phyloP scores from a whole-genome alignment of 1,139 yeast species.

The Candida glucosophila region DNA sequence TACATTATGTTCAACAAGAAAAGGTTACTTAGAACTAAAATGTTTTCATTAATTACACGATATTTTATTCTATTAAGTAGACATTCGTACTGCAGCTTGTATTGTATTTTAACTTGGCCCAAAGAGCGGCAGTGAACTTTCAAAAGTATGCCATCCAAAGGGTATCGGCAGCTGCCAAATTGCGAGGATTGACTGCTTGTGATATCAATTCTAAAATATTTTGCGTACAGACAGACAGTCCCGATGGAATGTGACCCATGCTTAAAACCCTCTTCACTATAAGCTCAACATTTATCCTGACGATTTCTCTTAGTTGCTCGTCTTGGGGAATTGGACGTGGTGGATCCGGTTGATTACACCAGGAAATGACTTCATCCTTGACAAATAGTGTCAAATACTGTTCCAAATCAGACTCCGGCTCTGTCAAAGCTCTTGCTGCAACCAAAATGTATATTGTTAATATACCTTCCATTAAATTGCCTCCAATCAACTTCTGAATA shows the following conservation, averaged over 20 bases:
- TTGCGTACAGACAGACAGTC: slow-evolving; percentile 81
- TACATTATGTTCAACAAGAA: no score
- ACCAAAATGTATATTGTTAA: slow-evolving; percentile 78
- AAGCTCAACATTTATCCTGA: slow-evolving; percentile 78
- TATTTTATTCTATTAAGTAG: no score
- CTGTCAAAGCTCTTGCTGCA: slow-evolving; percentile 81
- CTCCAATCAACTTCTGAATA: slow-evolving; percentile 88
- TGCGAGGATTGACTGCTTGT: slow-evolving; percentile 93
- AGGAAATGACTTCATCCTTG: slow-evolving; percentile 87
- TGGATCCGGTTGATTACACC: slow-evolving; percentile 82
- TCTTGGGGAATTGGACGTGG: slow-evolving; percentile 61
- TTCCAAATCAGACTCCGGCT: slow-evolving; percentile 83
- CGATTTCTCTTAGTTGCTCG: slow-evolving; percentile 78
- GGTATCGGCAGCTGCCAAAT: slow-evolving; percentile 85
- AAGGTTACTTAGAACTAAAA: no score
- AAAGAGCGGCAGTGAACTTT: no score
- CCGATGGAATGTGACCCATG: slow-evolving; percentile 71
- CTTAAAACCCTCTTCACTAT: slow-evolving; percentile 62
- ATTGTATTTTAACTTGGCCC: no score
- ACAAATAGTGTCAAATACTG: slow-evolving; percentile 87
- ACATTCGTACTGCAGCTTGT: no score
- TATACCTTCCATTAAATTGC: slow-evolving; percentile 84
- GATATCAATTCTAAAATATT: slow-evolving; percentile 85
- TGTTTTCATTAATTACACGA: no score
- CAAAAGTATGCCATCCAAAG: slow-evolving; percentile 93